Conservation (phyloP, 495 filamentous ascomycete genomes). For the Mytilinidion resinicola region DNA sequence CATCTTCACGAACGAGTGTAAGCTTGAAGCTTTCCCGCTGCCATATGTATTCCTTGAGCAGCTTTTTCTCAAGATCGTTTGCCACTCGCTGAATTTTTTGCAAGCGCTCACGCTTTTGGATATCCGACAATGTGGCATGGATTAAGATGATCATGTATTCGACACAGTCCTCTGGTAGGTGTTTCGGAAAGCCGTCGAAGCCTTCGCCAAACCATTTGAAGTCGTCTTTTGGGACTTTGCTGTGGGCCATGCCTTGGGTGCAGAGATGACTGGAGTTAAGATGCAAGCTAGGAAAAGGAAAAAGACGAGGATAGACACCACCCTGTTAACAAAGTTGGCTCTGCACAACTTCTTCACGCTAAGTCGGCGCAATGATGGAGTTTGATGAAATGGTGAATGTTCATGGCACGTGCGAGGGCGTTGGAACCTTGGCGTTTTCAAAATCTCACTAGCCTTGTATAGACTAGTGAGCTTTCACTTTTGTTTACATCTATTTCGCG, state of each 20-base stretch:
- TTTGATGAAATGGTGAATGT: too few relatives aligned
- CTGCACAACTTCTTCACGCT: too few relatives aligned
- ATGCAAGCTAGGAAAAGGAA: not conserved
- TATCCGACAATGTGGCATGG: slow-evolving; percentile 43
- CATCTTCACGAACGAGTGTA: slow-evolving; percentile 53
- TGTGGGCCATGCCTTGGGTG: slow-evolving; percentile 3
- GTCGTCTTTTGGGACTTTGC: slow-evolving; percentile 29
- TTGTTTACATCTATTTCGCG: slow-evolving; percentile 2
- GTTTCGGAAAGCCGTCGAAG: slow-evolving; percentile 62
- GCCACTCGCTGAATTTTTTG: slow-evolving; percentile 65
- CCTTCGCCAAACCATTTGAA: slow-evolving; percentile 46
- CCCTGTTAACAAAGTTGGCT: too few relatives aligned
- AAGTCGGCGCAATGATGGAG: too few relatives aligned
- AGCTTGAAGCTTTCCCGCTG: slow-evolving; percentile 74
- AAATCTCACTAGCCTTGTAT: not conserved
- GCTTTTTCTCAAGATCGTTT: slow-evolving; percentile 50
- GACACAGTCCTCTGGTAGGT: slow-evolving; percentile 77
- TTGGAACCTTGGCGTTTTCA: too few relatives aligned
- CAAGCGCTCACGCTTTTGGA: slow-evolving; percentile 54
- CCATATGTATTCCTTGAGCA: slow-evolving; percentile 87
- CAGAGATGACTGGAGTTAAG: not conserved
- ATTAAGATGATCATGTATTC: slow-evolving; percentile 78
- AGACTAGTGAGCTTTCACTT: not conserved
- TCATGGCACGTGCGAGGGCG: too few relatives aligned
- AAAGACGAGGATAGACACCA: not conserved